Conservation (phyloP, 345 rosid genomes). For the Eucalyptus brandiana region DNA sequence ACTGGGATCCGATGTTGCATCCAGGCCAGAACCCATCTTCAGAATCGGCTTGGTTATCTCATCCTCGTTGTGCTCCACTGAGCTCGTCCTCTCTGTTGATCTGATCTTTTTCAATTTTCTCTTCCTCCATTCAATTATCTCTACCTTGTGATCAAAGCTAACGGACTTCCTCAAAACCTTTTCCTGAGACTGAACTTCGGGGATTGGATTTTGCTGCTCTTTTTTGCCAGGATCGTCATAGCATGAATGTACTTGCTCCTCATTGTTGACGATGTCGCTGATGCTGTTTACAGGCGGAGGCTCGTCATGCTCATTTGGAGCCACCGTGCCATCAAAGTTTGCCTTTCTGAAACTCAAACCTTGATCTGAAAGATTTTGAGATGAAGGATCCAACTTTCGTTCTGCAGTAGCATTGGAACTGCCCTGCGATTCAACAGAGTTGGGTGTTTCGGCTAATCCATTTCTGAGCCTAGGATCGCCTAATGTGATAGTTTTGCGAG, state of each 20-base stretch:
- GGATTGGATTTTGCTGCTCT: neutral
- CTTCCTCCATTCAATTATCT: slow-evolving; percentile 12
- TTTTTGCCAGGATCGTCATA: neutral
- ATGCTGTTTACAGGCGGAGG: neutral
- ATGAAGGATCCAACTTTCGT: neutral
- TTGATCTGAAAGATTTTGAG: neutral
- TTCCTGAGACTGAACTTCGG: neutral
- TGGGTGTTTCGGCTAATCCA: neutral
- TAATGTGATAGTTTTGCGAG: slow-evolving; percentile 15
- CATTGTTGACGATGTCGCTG: neutral
- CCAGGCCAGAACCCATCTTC: slow-evolving; percentile 18
- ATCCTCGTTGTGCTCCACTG: slow-evolving; percentile 7
- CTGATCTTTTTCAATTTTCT: slow-evolving; percentile 1
- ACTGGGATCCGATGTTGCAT: neutral
- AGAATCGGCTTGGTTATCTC: slow-evolving; percentile 34
- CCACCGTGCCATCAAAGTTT: neutral
- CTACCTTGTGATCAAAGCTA: slow-evolving; percentile 37
- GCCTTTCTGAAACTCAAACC: neutral
- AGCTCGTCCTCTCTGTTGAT: slow-evolving; percentile 4
- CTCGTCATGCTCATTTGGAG: neutral
- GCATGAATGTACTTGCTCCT: neutral
- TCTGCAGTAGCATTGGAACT: neutral
- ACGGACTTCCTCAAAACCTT: slow-evolving; percentile 30
- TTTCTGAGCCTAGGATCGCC: neutral
- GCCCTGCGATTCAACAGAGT: neutral